A percentile compares a stretch with the other conserved stretches of the same genome.
These are phyloP conservation scores for Linum usitatissimum DNA, from an alignment of 345 rosid genomes.

Conservation along the genomic window DNA sequence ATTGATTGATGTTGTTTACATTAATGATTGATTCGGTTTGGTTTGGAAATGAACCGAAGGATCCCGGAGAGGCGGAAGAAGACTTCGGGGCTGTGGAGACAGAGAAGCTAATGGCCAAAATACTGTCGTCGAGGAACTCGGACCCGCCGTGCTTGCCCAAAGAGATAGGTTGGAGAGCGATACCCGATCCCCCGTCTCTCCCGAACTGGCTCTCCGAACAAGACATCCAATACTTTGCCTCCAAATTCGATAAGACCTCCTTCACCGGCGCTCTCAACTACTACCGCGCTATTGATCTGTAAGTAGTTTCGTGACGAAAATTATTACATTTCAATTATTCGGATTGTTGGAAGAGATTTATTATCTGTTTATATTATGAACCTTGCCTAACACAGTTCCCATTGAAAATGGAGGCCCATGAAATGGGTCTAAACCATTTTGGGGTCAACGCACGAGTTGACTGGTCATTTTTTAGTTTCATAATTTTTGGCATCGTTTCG, in stretches of 20 bases:
- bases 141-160: not conserved
- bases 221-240: conserved; percentile 20
- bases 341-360: not conserved
- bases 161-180: not conserved
- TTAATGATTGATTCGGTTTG: too few relatives aligned
- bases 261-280: conserved; percentile 29
- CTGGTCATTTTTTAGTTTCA: too few relatives aligned
- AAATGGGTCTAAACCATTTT: too few relatives aligned
- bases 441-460: too few relatives aligned
- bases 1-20: too few relatives aligned
- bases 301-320: not conserved
- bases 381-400: too few relatives aligned
- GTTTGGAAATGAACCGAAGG: not conserved
- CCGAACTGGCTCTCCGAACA: conserved; percentile 22
- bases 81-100: not conserved
- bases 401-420: too few relatives aligned
- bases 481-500: too few relatives aligned
- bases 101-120: not conserved
- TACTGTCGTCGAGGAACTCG: not conserved
- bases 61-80: not conserved
- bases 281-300: conserved; percentile 19
- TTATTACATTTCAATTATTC: not conserved
- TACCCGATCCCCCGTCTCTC: not conserved
- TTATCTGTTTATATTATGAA: too few relatives aligned
- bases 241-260: conserved; percentile 20